Conservation (phyloP, 2,329 filamentous ascomycete genomes). For the Verticillium albo-atrum region DNA sequence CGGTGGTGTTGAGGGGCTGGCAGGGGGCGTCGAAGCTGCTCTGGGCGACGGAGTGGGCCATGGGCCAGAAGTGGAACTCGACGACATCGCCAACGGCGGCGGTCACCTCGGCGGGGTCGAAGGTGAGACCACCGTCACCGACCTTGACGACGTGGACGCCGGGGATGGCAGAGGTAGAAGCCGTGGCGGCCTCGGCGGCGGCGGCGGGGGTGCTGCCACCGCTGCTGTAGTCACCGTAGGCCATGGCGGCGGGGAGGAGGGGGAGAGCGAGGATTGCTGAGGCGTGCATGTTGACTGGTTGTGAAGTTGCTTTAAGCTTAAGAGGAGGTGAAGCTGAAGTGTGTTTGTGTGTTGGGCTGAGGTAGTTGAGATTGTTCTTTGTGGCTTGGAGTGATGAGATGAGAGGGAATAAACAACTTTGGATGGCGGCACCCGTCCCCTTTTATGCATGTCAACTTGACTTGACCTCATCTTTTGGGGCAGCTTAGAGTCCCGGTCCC, state of each 20-base stretch:
- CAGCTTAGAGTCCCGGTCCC: not conserved
- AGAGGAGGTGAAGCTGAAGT: not conserved
- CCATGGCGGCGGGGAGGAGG: constrained; percentile 7
- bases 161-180: not conserved
- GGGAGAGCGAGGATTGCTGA: constrained; percentile 4
- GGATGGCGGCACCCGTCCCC: not conserved
- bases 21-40: constrained; percentile 58
- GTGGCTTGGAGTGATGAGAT: not conserved
- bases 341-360: not conserved
- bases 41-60: constrained; percentile 59
- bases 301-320: not conserved
- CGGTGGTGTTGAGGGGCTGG: constrained; percentile 43
- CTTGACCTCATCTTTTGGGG: not conserved
- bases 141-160: constrained; percentile 16
- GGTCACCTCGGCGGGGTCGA: constrained; percentile 44
- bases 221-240: constrained; percentile 2
- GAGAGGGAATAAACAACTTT: not conserved
- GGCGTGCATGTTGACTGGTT: constrained; percentile 8
- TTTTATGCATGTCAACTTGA: not conserved
- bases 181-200: constrained; percentile 1
- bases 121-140: constrained; percentile 32
- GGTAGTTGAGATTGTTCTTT: not conserved
- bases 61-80: constrained; percentile 38
- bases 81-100: constrained; percentile 44
- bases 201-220: not conserved